Evolutionary conservation across 1,139 yeast genomes (phyloP), one percentile per base, ranked within the genome.

Genomic region (Ashbya aceris): DNA sequence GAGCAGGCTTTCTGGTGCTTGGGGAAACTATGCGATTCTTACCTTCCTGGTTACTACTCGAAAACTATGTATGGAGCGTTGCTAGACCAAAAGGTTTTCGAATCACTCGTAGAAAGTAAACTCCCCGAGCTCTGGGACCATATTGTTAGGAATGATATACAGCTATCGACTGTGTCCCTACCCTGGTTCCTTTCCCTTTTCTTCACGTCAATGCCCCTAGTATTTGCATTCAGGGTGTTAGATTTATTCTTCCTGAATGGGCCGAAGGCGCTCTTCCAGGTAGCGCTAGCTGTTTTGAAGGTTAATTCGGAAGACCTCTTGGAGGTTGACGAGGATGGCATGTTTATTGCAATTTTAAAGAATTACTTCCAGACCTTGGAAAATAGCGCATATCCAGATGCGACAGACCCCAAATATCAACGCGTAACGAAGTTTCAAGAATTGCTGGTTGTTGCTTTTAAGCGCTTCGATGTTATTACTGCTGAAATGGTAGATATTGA

Each of bases 1-100:
- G 98, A 91, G 51, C 98, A 93, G 62, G 97, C 96, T 0, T 93
- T 87, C 58, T 93, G 97, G 97, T 76, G 93, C 45, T 69, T 93
- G 45, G 76, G 80, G 45, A 74, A 76, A n/a, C 64, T 93, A 4
- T 87, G 96, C 66, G 95, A 87, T 48, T 72, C 78, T 36, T 74
- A 84, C 46, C 83, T 89, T 2, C 97, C 98, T 0, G 98, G 98
- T 0, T 93, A 93, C 61, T 93, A 93, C 59, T 89, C 97, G 2
- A 86, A 82, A 55, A 91, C 97, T 2, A 93, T 93, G 99, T 91
- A 89, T 56, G 99, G 99, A 20, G 91, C 96, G 0, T 67, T 93
- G 31, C 67, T 93, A 33, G 99, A 93, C 59, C 99, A 93, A 64
- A 77, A 79, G 52, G 98, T 93, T 1, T 84, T 91, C 60, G 98